Conservation (phyloP, 1,139 yeast species). For the Pichia sp. region DNA sequence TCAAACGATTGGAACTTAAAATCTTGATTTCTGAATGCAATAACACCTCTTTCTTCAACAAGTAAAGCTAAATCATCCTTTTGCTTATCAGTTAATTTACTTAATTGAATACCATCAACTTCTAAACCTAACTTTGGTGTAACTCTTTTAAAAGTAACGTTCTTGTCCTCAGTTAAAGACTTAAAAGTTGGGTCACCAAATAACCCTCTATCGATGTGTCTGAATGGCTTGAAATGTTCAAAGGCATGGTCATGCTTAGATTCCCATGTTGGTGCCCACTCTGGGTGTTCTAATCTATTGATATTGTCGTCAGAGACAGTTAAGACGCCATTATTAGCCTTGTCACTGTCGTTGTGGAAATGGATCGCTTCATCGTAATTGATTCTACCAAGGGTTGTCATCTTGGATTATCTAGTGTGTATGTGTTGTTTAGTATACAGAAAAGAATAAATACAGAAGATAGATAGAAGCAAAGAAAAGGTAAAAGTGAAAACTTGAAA, state of each 20-base stretch:
- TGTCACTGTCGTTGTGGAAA: conserved; percentile 13
- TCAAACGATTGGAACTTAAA: conserved; percentile 55
- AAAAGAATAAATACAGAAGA: too few species aligned
- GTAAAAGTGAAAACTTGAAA: too few species aligned
- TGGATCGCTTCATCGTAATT: conserved; percentile 14
- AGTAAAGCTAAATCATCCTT: conserved; percentile 64
- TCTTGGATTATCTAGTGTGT: not conserved
- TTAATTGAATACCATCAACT: conserved; percentile 55
- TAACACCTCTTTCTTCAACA: conserved; percentile 67
- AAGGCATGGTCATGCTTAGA: conserved; percentile 32
- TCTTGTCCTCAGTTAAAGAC: conserved; percentile 45
- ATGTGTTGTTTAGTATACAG: not conserved
- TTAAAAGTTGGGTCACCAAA: conserved; percentile 55
- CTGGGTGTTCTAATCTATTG: conserved; percentile 16
- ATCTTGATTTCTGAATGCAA: conserved; percentile 65
- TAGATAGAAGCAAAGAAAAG: too few species aligned
- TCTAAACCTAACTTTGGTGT: conserved; percentile 70
- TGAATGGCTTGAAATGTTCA: conserved; percentile 38
- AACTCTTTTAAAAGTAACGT: conserved; percentile 32
- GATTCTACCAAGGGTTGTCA: conserved; percentile 12
- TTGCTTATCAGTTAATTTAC: conserved; percentile 48
- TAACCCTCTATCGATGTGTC: conserved; percentile 51
- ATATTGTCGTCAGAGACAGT: conserved; percentile 19
- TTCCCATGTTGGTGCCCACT: conserved; percentile 45
- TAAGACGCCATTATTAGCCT: conserved; percentile 14